Evolutionary conservation across 139 green algal species (phyloP).

Genomic region (Mychonastes homosphaera): DNA sequence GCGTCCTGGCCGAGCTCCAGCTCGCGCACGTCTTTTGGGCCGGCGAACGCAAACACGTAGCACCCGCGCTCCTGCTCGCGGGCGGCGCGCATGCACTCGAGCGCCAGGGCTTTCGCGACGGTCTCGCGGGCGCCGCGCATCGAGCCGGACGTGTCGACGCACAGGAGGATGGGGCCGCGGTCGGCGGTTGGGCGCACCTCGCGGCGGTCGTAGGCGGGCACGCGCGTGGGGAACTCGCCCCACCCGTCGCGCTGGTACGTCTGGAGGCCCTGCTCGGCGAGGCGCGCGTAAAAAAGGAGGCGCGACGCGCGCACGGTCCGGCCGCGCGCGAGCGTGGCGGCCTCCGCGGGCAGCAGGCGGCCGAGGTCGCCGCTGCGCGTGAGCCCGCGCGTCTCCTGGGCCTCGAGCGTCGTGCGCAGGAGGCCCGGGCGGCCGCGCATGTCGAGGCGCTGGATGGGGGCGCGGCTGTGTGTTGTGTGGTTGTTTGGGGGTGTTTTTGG

Average conservation of each 20-base stretch:
- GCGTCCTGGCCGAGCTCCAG: constrained; percentile 70
- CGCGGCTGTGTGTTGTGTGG: constrained; percentile 24
- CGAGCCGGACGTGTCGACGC: constrained; percentile 71
- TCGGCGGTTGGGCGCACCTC: constrained; percentile 54
- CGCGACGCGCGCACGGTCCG: constrained; percentile 59
- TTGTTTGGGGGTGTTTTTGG: neutral
- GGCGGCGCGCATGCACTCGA: constrained; percentile 53
- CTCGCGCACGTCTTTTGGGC: constrained; percentile 61
- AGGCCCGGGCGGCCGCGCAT: constrained; percentile 54
- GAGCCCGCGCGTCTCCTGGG: constrained; percentile 75
- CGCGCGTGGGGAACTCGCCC: constrained; percentile 64
- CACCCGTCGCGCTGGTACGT: constrained; percentile 81
- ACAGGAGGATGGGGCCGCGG: constrained; percentile 81
- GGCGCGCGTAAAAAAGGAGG: constrained; percentile 72
- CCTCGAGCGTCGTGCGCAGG: constrained; percentile 67
- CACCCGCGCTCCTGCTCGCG: constrained; percentile 65
- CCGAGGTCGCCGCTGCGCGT: constrained; percentile 75
- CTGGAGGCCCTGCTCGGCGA: constrained; percentile 71
- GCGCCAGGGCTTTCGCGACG: constrained; percentile 69
- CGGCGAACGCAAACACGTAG: constrained; percentile 79
- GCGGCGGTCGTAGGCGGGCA: constrained; percentile 49
- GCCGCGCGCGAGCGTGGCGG: constrained; percentile 55
- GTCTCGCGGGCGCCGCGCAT: constrained; percentile 53
- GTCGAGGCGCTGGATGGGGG: constrained; percentile 46
- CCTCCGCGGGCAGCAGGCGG: constrained; percentile 60